Conservation (phyloP, 75 land plant species). For the Picea glauca region DNA sequence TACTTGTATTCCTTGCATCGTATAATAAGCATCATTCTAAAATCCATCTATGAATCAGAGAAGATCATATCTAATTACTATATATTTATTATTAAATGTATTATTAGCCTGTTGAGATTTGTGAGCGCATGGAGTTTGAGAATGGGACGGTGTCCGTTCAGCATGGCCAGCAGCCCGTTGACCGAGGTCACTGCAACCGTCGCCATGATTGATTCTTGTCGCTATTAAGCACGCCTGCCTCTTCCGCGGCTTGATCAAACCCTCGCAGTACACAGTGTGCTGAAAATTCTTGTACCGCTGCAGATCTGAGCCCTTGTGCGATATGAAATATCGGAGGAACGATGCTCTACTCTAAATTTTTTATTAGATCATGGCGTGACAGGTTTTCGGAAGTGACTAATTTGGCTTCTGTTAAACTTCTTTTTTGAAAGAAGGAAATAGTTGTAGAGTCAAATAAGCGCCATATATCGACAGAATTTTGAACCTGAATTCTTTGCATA, state of each 20-base stretch:
- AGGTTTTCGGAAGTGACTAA: too few relatives aligned
- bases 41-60: too few relatives aligned
- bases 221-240: neutral
- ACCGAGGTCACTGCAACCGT: conserved; percentile 71
- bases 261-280: neutral
- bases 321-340: neutral
- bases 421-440: too few relatives aligned
- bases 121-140: conserved; percentile 89
- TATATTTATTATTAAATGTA: too few relatives aligned
- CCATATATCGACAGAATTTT: too few relatives aligned
- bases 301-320: neutral
- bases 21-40: too few relatives aligned
- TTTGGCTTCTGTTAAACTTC: too few relatives aligned
- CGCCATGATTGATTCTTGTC: neutral
- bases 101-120: conserved; percentile 55
- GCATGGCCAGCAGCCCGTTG: conserved; percentile 91
- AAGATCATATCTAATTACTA: too few relatives aligned
- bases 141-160: conserved; percentile 67
- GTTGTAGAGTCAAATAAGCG: too few relatives aligned
- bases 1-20: too few relatives aligned
- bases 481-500: too few relatives aligned
- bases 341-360: neutral
- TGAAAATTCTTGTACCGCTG: neutral
- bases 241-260: neutral
- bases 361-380: too few relatives aligned